Conservation (phyloP, 75 land plant genomes). For the Isoetes taiwanensis region DNA sequence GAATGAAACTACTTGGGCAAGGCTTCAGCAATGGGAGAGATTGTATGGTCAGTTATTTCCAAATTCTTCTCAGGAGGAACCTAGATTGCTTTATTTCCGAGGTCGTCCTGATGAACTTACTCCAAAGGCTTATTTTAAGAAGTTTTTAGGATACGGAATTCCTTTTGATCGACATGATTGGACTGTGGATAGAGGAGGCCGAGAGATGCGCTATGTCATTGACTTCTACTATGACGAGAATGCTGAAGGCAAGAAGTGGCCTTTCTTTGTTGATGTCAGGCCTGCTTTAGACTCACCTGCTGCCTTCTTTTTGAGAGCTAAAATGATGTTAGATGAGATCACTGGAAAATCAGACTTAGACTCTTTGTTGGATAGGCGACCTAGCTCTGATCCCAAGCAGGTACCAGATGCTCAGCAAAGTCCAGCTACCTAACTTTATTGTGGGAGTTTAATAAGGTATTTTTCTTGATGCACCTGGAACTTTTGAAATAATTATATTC, state of each 20-base stretch:
- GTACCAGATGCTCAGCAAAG: too few relatives aligned
- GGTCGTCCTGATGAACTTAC: slow-evolving; percentile 9
- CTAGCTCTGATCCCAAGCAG: too few relatives aligned
- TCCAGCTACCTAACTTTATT: too few relatives aligned
- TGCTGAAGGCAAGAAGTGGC: slow-evolving; percentile 11
- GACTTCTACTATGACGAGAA: slow-evolving; percentile 14
- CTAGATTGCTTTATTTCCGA: slow-evolving; percentile 8
- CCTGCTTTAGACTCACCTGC: slow-evolving; percentile 14
- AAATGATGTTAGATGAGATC: slow-evolving; percentile 1
- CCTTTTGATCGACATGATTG: slow-evolving; percentile 18
- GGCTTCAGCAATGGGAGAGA: slow-evolving; percentile 13
- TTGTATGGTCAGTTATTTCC: slow-evolving; percentile 4
- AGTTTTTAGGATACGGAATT: slow-evolving; percentile 8
- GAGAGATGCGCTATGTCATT: slow-evolving; percentile 14
- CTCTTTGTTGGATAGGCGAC: too few relatives aligned
- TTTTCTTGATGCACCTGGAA: too few relatives aligned
- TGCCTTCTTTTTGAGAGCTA: slow-evolving; percentile 8
- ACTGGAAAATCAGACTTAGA: too few relatives aligned
- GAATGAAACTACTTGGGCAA: slow-evolving; percentile 10
- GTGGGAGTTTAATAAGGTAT: too few relatives aligned
- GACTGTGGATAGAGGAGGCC: slow-evolving; percentile 13
- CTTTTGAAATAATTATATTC: too few relatives aligned
- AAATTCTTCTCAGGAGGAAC: slow-evolving; percentile 1
- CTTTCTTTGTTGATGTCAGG: slow-evolving; percentile 10
- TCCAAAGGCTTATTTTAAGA: slow-evolving; percentile 11